Percentiles rank a stretch among this genome's conserved stretches.
phyloP scores from a whole-genome alignment of 2,329 filamentous ascomycete species.

The Sporothrix pseudoabietina region DNA sequence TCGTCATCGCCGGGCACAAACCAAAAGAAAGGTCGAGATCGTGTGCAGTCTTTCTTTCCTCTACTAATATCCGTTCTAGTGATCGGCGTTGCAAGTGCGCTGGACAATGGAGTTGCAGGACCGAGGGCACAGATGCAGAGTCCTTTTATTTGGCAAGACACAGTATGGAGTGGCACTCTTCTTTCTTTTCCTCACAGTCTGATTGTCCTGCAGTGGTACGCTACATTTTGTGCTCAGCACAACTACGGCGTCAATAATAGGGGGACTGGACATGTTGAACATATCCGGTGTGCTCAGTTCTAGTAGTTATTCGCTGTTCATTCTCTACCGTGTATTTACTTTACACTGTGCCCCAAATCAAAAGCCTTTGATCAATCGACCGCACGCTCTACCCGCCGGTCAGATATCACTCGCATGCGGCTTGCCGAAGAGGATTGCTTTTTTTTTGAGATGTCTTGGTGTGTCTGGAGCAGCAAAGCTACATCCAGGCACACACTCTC shows the following conservation, averaged over 20 bases:
- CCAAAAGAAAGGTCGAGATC: neutral
- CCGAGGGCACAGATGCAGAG: slow-evolving; percentile 16
- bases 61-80: neutral
- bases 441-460: neutral
- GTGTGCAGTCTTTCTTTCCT: neutral
- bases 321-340: neutral
- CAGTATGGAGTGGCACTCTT: neutral
- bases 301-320: neutral
- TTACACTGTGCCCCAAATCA: neutral
- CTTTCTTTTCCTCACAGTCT: neutral
- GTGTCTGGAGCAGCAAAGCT: neutral
- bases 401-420: slow-evolving; percentile 19
- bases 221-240: neutral
- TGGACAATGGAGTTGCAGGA: slow-evolving; percentile 12
- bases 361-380: neutral
- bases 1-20: neutral
- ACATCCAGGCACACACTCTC: neutral
- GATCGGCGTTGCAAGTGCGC: neutral
- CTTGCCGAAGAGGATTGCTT: neutral
- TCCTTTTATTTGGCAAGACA: slow-evolving; percentile 9
- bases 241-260: slow-evolving; percentile 10
- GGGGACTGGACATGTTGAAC: neutral
- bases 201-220: neutral
- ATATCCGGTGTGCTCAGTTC: neutral
- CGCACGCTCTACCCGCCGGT: slow-evolving; percentile 20